Evolutionary conservation across 2,329 filamentous ascomycete species (phyloP), one percentile per base, ranked within the genome.

Genomic region (Blumeria graminis): DNA sequence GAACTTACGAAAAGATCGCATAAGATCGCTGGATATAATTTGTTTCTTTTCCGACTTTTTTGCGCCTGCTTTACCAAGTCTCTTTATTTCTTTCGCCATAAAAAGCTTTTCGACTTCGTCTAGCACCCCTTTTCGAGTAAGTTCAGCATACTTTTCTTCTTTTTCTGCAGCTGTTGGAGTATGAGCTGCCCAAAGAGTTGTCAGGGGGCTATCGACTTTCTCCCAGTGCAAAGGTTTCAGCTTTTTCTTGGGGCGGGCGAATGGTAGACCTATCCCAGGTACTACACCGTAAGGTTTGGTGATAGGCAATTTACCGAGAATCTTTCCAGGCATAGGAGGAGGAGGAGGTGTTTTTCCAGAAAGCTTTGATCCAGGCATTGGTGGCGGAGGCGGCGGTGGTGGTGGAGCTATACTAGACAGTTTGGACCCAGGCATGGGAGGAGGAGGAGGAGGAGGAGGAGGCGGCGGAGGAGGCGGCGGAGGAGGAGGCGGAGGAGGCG

Each of bases 201-300:
- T 84, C 67, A 92, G 81, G 22, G 88, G 86, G 56, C 85, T 78
- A 69, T 98, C 92, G 56, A 98, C 87, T 74, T 96, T 96, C 71
- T 98, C 92, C 90, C 92, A 96, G 72, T 98, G 92, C 62, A 98
- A 76, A 58, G 90, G 90, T 79, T 98, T 98, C 69, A 98, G 86
- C 75, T 96, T 98, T 80, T 94, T 96, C 78, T 95, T 96, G 22
- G 92, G 88, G 63, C 90, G 76, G 55, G 88, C 86, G 59, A 88
- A 84, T 38, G 86, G 82, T 63, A 94, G 71, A 46, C 82, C 80
- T 62, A 86, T 74, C 7, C 78, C 76, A 22, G 79, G 71, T 13
- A 75, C 66, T 5, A 75, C 67, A 18, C 72, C 70, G 59, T 77
- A 76, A 35, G 63, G 41, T 61, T 78, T 74, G 61, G 82, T 77